Percentiles rank a stretch among this genome's conserved stretches.
These are phyloP conservation scores for Samsoniella hepiali DNA, from an alignment of 2,329 filamentous ascomycete genomes.

Conservation along the genomic window DNA sequence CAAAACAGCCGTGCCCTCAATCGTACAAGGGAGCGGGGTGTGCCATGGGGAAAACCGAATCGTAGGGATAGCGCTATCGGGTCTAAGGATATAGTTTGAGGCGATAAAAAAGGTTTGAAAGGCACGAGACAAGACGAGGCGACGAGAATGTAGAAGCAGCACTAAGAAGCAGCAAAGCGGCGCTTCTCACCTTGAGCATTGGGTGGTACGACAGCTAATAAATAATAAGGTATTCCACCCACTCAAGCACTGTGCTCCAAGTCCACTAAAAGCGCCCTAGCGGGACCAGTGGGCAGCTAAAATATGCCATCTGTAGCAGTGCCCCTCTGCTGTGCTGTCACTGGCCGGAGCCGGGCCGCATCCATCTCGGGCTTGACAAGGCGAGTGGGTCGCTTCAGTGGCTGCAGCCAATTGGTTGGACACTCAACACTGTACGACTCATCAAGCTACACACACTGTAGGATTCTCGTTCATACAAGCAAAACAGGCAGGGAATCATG, in stretches of 20 bases:
- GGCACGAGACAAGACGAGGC: neutral
- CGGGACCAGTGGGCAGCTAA: no score
- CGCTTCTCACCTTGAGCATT: neutral
- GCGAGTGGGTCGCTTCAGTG: neutral
- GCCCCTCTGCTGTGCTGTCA: no score
- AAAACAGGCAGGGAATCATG: no score
- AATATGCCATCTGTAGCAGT: no score
- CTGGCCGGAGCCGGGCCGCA: no score
- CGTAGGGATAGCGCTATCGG: neutral
- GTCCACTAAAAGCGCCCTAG: neutral
- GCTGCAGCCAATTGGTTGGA: neutral
- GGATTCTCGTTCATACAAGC: no score
- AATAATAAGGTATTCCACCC: neutral
- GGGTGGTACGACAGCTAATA: neutral
- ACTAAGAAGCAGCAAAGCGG: neutral
- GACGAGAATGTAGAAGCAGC: neutral
- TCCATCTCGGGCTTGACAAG: no score
- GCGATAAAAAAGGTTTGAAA: no score
- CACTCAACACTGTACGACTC: neutral
- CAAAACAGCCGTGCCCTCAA: conserved; percentile 2
- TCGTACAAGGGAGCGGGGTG: neutral
- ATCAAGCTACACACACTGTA: no score
- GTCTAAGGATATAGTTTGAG: neutral
- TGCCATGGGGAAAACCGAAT: neutral
- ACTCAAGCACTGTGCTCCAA: neutral